phyloP scores from a whole-genome alignment of 1,284 basidiomycete species.

The Pseudozyma tsukubaensis region DNA sequence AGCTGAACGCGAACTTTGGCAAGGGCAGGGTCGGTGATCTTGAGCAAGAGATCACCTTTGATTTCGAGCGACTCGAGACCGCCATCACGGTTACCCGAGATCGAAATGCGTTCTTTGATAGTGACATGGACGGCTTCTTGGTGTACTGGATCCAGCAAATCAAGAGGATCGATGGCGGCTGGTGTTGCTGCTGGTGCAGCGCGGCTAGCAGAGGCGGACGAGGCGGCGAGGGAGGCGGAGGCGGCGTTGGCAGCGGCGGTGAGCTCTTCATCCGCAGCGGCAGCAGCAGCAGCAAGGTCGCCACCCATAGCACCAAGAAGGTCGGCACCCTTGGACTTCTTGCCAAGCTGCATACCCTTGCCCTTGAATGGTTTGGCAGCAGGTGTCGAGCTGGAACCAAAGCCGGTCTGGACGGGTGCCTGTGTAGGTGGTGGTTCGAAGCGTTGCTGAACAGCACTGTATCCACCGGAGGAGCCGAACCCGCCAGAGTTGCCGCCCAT shows the following conservation, averaged over 20 bases:
- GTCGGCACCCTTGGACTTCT: constrained; percentile 88
- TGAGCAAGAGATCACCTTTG: constrained; percentile 92
- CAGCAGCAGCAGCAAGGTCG: constrained; percentile 47
- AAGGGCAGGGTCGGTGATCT: constrained; percentile 80
- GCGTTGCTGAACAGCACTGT: constrained; percentile 32
- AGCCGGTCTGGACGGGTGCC: constrained; percentile 59
- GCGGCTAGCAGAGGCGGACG: constrained; percentile 45
- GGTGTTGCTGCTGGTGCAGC: constrained; percentile 69
- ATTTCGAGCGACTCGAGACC: constrained; percentile 89
- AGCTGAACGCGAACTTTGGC: constrained; percentile 83
- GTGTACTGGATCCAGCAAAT: constrained; percentile 78
- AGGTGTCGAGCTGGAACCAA: constrained; percentile 45
- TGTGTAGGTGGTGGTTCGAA: constrained; percentile 57
- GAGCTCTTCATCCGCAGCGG: constrained; percentile 70
- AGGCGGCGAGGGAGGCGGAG: constrained; percentile 54
- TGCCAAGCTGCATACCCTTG: constrained; percentile 97
- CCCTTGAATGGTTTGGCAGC: constrained; percentile 84
- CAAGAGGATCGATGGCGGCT: constrained; percentile 69
- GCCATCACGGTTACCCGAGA: constrained; percentile 87
- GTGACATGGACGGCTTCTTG: constrained; percentile 85
- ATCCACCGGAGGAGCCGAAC: constrained; percentile 43
- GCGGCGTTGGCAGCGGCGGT: constrained; percentile 71
- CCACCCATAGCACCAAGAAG: constrained; percentile 85
- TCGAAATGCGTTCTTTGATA: constrained; percentile 84
- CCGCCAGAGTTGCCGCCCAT: constrained; percentile 50